Evolutionary conservation across 139 green algal species (phyloP), one percentile per base, ranked within the genome.

Genomic region (Micromonas commoda): DNA sequence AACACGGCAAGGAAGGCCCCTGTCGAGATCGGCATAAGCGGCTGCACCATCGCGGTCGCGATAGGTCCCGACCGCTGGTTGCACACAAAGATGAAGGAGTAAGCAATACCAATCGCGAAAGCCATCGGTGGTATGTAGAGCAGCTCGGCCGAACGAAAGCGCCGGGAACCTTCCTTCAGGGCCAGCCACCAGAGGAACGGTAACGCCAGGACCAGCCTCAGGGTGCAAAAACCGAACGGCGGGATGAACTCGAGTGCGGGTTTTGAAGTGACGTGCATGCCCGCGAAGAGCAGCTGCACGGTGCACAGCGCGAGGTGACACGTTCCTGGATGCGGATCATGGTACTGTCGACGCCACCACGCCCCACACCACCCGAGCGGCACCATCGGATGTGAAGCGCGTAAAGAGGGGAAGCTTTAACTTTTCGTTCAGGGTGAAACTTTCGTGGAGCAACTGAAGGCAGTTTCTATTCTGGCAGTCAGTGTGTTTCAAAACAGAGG

Each of bases 71-170:
- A 37, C 19, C 37, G 31, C 9, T 63, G 20, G 35, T 75, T 75
- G 53, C 68, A 75, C 68, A 75, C 68, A 24, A 75, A 75, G 23
- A 75, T 37, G 26, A 75, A 21, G 0, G 53, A 0, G 33, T 75
- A 75, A n/a, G 68, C 68, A 0, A 19, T 35, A 0, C 68, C 68
- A 1, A 75, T 63, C 20, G 38, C 26, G 2, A 6, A 16, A n/a
- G 21, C 68, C 68, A 75, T 75, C 37, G 68, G 37, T 0, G 33
- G 2, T 0, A 61, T 13, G 37, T 37, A 75, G 0, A 13, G 0
- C 1, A 3, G 19, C 38, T 31, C 13, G 20, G 0, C 21, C 24
- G 37, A 2, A n/a, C 23, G 28, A 4, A 34, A 21, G 37, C 37
- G 24, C 34, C 23, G 68, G 23, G 1, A 1, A 29, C 29, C 64